Percentiles rank a stretch among this genome's conserved stretches.
Evolutionary conservation across 2,329 filamentous ascomycete genomes (phyloP).

Genomic region (Claviceps sp.): DNA sequence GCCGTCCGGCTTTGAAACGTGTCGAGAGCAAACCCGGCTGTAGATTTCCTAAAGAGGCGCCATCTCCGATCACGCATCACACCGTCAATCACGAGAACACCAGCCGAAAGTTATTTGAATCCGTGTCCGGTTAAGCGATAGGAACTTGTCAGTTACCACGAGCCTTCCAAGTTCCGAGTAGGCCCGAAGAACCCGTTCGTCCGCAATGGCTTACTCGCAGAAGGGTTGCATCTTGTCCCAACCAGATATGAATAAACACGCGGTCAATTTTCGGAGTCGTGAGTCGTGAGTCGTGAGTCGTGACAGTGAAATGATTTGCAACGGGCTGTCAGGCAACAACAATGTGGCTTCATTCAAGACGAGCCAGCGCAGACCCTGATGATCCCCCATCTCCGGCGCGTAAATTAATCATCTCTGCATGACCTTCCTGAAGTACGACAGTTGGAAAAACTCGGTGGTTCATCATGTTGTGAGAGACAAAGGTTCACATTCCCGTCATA

Average conservation of each 20-base stretch:
- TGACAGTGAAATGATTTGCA: too few species aligned
- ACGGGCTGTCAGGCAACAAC: too few species aligned
- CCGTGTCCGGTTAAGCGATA: neutral
- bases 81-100: neutral
- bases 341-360: too few species aligned
- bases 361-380: too few species aligned
- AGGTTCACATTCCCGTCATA: neutral
- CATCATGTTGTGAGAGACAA: neutral
- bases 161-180: neutral
- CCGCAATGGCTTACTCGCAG: neutral
- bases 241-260: neutral
- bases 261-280: neutral
- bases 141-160: neutral
- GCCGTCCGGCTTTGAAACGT: neutral
- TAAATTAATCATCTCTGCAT: too few species aligned
- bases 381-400: too few species aligned
- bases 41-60: conserved; percentile 10
- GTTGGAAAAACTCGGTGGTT: too few species aligned
- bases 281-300: too few species aligned
- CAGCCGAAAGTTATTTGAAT: neutral
- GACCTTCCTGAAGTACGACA: too few species aligned
- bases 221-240: neutral
- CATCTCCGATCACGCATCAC: conserved; percentile 8
- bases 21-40: conserved; percentile 1
- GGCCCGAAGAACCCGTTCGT: neutral